Evolutionary conservation across 305 asterid species (phyloP).

Genomic region (Rubia occidens): DNA sequence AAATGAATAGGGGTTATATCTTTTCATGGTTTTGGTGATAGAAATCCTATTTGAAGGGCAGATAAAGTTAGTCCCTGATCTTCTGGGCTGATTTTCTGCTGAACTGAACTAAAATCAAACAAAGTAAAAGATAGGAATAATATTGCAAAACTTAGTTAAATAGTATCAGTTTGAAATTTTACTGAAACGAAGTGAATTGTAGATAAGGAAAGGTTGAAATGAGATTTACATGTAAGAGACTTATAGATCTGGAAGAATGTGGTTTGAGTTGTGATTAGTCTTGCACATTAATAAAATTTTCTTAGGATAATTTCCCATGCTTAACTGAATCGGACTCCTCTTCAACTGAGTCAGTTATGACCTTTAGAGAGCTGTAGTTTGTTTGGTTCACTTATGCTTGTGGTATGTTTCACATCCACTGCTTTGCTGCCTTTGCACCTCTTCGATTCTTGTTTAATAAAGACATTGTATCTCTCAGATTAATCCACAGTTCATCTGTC

Average conservation of each 20-base stretch:
- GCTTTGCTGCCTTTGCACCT: constrained; percentile 1
- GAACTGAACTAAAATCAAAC: no score
- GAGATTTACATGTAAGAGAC: not conserved
- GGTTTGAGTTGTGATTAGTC: not conserved
- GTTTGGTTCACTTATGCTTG: not conserved
- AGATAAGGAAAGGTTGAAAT: not conserved
- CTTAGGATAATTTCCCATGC: not conserved
- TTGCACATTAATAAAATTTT: not conserved
- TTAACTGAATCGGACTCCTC: not conserved
- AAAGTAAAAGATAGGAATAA: no score
- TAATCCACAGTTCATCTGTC: not conserved
- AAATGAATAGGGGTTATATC: not conserved
- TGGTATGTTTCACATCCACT: not conserved
- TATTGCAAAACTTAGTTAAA: no score
- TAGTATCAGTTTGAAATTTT: no score
- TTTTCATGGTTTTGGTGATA: not conserved
- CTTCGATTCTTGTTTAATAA: not conserved
- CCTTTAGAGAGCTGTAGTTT: not conserved
- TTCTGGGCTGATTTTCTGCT: no score
- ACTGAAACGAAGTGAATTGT: no score
- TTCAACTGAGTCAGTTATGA: not conserved
- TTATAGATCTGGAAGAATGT: not conserved
- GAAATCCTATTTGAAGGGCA: not conserved
- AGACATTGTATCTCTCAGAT: not conserved
- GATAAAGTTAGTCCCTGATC: no score